phyloP scores from a whole-genome alignment of 2,329 filamentous ascomycete genomes.

The Talaromyces amestolkiae region DNA sequence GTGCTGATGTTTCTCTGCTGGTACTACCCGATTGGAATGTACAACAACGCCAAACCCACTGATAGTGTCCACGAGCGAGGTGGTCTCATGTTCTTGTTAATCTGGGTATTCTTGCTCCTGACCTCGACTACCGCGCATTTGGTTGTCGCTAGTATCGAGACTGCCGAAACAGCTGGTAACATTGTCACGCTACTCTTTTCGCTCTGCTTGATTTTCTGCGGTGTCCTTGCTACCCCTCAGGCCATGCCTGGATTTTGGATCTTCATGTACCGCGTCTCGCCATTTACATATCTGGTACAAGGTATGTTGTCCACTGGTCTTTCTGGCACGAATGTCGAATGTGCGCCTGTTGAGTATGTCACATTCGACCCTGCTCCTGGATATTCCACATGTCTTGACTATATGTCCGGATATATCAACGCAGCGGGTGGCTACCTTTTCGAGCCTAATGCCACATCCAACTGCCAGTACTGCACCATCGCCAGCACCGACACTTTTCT shows the following conservation, averaged over 20 bases:
- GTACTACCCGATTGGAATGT: conserved; percentile 63
- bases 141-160: conserved; percentile 67
- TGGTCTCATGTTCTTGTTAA: conserved; percentile 63
- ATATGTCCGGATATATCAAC: conserved; percentile 59
- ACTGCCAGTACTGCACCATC: conserved; percentile 55
- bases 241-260: conserved; percentile 70
- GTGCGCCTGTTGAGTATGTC: conserved; percentile 36
- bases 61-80: conserved; percentile 53
- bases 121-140: conserved; percentile 71
- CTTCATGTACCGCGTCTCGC: conserved; percentile 70
- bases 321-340: conserved; percentile 30
- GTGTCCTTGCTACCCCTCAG: conserved; percentile 60
- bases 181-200: conserved; percentile 61
- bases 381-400: conserved; percentile 61
- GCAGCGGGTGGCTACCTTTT: conserved; percentile 56
- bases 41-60: conserved; percentile 42
- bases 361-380: conserved; percentile 48
- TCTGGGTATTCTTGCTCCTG: conserved; percentile 67
- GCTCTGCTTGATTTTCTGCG: conserved; percentile 60
- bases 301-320: conserved; percentile 39
- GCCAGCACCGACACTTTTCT: conserved; percentile 52
- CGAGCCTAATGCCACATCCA: conserved; percentile 49
- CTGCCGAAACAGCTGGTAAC: conserved; percentile 65
- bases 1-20: conserved; percentile 64
- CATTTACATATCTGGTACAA: conserved; percentile 62